Conservation (phyloP, 768 basidiomycete genomes). For the Leccinum subgranulosum region DNA sequence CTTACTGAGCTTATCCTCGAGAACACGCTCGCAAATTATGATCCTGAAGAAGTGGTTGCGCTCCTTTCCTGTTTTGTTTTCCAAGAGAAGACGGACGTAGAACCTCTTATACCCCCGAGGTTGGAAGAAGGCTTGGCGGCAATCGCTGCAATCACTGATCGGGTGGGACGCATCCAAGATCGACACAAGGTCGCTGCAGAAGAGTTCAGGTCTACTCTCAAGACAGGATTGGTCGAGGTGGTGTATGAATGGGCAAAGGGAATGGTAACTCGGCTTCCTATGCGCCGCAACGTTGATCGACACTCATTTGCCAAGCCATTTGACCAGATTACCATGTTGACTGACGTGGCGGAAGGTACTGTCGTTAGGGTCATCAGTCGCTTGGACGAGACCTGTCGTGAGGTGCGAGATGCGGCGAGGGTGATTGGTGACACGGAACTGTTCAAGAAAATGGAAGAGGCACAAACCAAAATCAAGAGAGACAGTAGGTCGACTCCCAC, state of each 20-base stretch:
- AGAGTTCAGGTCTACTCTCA: slow-evolving; percentile 75
- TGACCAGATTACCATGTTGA: slow-evolving; percentile 87
- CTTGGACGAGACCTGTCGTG: slow-evolving; percentile 93
- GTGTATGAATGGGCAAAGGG: slow-evolving; percentile 99
- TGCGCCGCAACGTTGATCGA: not conserved
- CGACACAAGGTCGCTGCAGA: slow-evolving; percentile 73
- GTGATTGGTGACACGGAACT: slow-evolving; percentile 95
- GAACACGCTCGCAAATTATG: slow-evolving; percentile 86
- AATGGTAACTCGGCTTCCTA: slow-evolving; percentile 62
- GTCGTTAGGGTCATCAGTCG: slow-evolving; percentile 96
- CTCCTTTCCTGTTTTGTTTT: slow-evolving; percentile 96
- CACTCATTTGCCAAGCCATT: slow-evolving; percentile 64
- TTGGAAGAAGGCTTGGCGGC: slow-evolving; percentile 77
- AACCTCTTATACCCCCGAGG: slow-evolving; percentile 77
- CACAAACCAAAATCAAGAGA: slow-evolving; percentile 89
- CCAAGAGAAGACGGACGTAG: slow-evolving; percentile 94
- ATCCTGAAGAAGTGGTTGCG: slow-evolving; percentile 95
- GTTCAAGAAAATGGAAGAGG: slow-evolving; percentile 98
- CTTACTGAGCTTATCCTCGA: slow-evolving; percentile 96
- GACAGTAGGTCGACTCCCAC: slow-evolving; percentile 68
- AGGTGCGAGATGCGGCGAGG: slow-evolving; percentile 94
- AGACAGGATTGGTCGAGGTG: slow-evolving; percentile 91
- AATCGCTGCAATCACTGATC: slow-evolving; percentile 74
- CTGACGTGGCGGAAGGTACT: slow-evolving; percentile 95
- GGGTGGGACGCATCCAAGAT: slow-evolving; percentile 79